Conservation (phyloP, 495 filamentous ascomycete species). For the Penicillium herquei region DNA sequence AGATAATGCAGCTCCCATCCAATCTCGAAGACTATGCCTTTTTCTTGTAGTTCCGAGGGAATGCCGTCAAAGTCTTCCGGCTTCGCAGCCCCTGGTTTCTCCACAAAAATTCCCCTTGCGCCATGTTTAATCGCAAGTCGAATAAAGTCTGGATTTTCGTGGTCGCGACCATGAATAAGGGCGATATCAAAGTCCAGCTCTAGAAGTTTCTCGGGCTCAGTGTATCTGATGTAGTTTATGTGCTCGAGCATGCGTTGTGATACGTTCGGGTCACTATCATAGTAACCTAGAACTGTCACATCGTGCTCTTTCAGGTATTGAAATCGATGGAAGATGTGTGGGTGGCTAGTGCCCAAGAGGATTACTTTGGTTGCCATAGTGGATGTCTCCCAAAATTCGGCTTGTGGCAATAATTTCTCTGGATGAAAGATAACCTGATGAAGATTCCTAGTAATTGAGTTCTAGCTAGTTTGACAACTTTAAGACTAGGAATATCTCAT, state of each 20-base stretch:
- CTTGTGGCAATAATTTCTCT: no score
- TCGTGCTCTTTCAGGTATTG: background rate
- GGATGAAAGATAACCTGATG: no score
- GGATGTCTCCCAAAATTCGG: no score
- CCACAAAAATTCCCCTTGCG: background rate
- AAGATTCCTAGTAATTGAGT: no score
- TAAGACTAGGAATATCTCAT: no score
- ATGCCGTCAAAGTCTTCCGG: background rate
- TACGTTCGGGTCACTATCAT: background rate
- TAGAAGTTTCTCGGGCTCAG: background rate
- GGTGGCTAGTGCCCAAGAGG: background rate
- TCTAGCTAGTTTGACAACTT: no score
- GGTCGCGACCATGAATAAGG: background rate
- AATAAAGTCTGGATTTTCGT: background rate
- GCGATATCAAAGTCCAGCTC: background rate
- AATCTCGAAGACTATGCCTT: conserved; percentile 1
- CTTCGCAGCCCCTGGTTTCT: background rate
- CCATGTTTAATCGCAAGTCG: background rate
- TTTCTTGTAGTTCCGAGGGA: background rate
- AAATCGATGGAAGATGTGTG: background rate
- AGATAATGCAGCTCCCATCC: conserved; percentile 18
- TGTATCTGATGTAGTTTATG: background rate
- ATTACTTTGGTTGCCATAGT: background rate
- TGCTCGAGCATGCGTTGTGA: background rate
- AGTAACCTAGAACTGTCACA: background rate